These are phyloP conservation scores for Ceratocystis cacaofunesta DNA, from an alignment of 2,329 filamentous ascomycete genomes.

Conservation along the genomic window DNA sequence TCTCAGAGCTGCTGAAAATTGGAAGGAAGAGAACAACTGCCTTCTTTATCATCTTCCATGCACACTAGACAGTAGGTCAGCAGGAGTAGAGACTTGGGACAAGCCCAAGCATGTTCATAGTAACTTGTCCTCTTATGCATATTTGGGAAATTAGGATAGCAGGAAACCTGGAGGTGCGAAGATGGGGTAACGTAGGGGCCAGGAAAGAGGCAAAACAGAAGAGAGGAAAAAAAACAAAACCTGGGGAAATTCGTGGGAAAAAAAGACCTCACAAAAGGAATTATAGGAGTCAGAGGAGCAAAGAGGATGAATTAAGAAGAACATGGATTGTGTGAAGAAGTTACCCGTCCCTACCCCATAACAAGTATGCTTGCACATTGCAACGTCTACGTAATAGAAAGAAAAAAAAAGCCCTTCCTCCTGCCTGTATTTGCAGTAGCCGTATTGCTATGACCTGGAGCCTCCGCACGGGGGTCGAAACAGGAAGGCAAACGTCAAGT, in stretches of 20 bases:
- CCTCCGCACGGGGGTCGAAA: not conserved
- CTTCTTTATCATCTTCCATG: not conserved
- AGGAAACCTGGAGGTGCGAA: not conserved
- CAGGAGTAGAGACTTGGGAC: not conserved
- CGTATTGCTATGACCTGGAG: not conserved
- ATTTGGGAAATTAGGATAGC: constrained; percentile 9
- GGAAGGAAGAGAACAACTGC: no score
- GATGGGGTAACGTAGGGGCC: constrained; percentile 4
- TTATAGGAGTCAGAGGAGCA: not conserved
- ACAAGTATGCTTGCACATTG: not conserved
- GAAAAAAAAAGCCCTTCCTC: not conserved
- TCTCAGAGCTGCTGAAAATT: no score
- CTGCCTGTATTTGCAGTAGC: not conserved
- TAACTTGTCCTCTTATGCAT: constrained; percentile 14
- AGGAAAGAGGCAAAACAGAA: not conserved
- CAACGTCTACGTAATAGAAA: not conserved
- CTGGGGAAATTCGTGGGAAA: constrained; percentile 45
- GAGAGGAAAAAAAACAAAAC: constrained; percentile 25
- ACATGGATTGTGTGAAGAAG: not conserved
- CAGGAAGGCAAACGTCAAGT: not conserved
- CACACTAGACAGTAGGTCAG: not conserved
- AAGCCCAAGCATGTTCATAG: constrained; percentile 1
- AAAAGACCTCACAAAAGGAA: not conserved
- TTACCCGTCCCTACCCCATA: not conserved
- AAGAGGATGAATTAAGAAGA: constrained; percentile 10